Evolutionary conservation across 2,329 filamentous ascomycete genomes (phyloP).

Genomic region (Nothophoma quercina): DNA sequence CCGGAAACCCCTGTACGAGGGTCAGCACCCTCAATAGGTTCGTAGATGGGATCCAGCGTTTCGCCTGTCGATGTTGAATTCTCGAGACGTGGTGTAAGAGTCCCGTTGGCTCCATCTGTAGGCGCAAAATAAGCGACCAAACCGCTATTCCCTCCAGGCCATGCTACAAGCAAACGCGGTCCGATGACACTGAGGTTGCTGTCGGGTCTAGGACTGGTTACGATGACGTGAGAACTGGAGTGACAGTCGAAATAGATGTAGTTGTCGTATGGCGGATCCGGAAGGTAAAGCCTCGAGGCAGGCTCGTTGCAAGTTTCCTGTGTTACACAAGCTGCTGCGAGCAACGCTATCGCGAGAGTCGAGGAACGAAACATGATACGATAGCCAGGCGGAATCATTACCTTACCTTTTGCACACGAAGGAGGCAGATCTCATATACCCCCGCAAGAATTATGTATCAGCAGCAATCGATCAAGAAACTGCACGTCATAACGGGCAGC

Average conservation of each 20-base stretch:
- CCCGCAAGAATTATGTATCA: background rate
- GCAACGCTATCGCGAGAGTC: background rate
- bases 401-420: background rate
- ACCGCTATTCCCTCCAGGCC: constrained; percentile 72
- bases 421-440: background rate
- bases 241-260: constrained; percentile 73
- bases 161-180: constrained; percentile 66
- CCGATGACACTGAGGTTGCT: constrained; percentile 64
- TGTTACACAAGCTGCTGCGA: constrained; percentile 1
- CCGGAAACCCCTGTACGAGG: constrained; percentile 63
- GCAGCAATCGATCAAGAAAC: background rate
- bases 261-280: constrained; percentile 68
- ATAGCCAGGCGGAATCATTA: background rate
- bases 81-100: constrained; percentile 61
- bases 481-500: constrained; percentile 1
- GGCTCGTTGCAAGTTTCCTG: constrained; percentile 20
- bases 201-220: constrained; percentile 64
- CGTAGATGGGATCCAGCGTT: constrained; percentile 59
- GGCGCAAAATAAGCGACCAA: constrained; percentile 65
- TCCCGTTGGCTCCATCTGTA: constrained; percentile 61
- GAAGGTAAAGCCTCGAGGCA: constrained; percentile 53
- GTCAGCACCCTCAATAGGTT: constrained; percentile 37
- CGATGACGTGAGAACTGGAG: constrained; percentile 65
- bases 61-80: constrained; percentile 56
- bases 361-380: background rate